Evolutionary conservation across 2,329 filamentous ascomycete species (phyloP).

Genomic region (Bipolaris bicolor): DNA sequence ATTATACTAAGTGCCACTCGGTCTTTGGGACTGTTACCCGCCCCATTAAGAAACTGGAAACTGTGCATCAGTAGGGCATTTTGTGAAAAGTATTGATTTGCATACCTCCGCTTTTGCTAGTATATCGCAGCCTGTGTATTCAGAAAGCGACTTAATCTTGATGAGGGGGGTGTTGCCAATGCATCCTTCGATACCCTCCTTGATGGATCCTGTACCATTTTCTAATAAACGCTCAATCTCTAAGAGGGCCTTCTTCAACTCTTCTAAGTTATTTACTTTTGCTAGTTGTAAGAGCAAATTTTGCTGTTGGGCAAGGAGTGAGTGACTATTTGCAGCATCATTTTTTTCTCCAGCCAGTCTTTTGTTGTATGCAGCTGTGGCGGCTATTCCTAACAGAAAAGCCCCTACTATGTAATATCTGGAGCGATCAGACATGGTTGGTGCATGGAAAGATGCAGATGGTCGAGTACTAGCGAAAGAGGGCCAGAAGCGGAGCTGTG

Average conservation of each 20-base stretch:
- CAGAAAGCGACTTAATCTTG: conserved; percentile 81
- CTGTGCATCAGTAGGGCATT: conserved; percentile 3
- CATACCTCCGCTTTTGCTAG: conserved; percentile 84
- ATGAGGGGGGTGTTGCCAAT: conserved; percentile 95
- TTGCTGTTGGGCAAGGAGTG: conserved; percentile 29
- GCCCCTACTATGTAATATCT: conserved; percentile 70
- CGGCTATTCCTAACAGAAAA: conserved; percentile 76
- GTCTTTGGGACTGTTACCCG: conserved; percentile 92
- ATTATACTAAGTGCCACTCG: conserved; percentile 93
- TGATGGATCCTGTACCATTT: conserved; percentile 54
- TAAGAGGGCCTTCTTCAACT: conserved; percentile 31
- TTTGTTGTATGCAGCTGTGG: conserved; percentile 57
- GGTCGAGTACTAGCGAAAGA: conserved; percentile 3
- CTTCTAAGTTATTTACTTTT: conserved; percentile 34
- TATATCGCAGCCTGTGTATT: conserved; percentile 86
- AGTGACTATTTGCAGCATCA: conserved; percentile 16
- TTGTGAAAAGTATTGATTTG: background rate
- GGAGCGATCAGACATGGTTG: conserved; percentile 43
- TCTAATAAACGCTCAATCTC: conserved; percentile 25
- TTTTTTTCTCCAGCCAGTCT: conserved; percentile 27
- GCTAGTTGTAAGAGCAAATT: conserved; percentile 29
- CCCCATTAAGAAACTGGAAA: conserved; percentile 81
- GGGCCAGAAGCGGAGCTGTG: conserved; percentile 30
- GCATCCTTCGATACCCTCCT: conserved; percentile 83
- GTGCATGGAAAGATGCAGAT: background rate